Conservation (phyloP, 345 rosid species). For the Gossypium ekmanianum region DNA sequence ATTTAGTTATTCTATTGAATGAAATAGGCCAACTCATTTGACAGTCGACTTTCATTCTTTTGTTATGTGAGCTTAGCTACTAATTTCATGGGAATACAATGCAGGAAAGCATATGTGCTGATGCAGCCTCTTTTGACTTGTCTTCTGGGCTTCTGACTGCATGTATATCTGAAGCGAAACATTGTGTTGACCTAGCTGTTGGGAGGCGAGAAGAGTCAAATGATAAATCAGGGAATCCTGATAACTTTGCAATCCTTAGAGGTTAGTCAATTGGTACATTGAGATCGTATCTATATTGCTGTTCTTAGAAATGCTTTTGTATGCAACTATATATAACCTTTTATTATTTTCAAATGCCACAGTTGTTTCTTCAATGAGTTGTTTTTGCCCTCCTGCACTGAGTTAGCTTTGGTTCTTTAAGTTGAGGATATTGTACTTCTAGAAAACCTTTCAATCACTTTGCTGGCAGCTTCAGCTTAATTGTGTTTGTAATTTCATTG, state of each 20-base stretch:
- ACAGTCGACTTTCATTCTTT: not conserved
- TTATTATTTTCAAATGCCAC: not conserved
- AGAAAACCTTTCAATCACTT: conserved; percentile 12
- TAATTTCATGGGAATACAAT: conserved; percentile 19
- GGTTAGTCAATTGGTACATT: conserved; percentile 36
- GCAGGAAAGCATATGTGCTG: conserved; percentile 94
- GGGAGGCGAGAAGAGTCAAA: conserved; percentile 54
- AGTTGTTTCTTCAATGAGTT: not conserved
- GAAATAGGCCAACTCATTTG: not conserved
- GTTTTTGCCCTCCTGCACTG: not conserved
- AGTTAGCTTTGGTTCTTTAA: conserved; percentile 9
- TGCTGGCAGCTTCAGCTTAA: not conserved
- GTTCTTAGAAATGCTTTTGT: not conserved
- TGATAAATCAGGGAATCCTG: conserved; percentile 73
- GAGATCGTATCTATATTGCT: not conserved
- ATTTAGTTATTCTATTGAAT: not conserved
- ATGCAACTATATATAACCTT: not conserved
- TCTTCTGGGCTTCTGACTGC: conserved; percentile 67
- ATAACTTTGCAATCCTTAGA: conserved; percentile 87
- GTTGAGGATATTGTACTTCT: conserved; percentile 10
- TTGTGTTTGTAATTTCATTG: not conserved
- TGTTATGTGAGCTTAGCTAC: conserved; percentile 3
- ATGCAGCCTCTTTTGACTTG: conserved; percentile 94
- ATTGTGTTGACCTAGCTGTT: conserved; percentile 68
- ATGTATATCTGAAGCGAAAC: conserved; percentile 88